Evolutionary conservation across 192 early-diverging fungal genomes (phyloP), one percentile per base, ranked within the genome.

Genomic region (Helicostylum pulchrum): DNA sequence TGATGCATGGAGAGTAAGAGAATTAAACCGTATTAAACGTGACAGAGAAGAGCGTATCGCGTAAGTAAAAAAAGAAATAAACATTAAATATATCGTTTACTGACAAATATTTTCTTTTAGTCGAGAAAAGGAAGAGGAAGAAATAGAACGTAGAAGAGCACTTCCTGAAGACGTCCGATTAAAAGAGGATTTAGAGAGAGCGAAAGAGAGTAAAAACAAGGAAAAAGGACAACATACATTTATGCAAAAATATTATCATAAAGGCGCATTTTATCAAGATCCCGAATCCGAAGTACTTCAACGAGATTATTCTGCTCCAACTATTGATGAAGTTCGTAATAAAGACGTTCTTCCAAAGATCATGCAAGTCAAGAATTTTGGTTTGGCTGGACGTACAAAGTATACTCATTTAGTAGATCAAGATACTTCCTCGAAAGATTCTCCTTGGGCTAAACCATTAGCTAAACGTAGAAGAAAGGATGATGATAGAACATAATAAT

Each of bases 311-410:
- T 72, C 79, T n/a, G 79, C 73, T 36, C 83, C 92, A n/a, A 94
- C 92, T 7, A 65, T 85, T 4, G 87, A 89, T 54, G 89, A 91
- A 73, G 75, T 67, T 3, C 62, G 64, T 7, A 72, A 72, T 48
- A 91, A 86, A 67, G 78, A 88, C n/a, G 66, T 83, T 9, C 74
- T 96, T 12, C 94, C 94, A 31, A 84, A 85, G 56, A 84, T 96
- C 7, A 92, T 94, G 89, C 91, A 93, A 71, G 92, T 94, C 39
- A 91, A 92, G 65, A 93, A 94, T 62, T 96, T 94, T 84, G 94
- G 94, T 50, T 64, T 80, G 43, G 78, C 85, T 9, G 90, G 94
- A 17, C 89, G 90, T 47, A 93, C 92, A 61, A 96, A 96, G 72
- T 96, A 85, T 72, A 96, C 92, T 19, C 92, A 93, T 57, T 76